Conservation (phyloP, 495 filamentous ascomycete genomes). For the Podospora appendiculata region DNA sequence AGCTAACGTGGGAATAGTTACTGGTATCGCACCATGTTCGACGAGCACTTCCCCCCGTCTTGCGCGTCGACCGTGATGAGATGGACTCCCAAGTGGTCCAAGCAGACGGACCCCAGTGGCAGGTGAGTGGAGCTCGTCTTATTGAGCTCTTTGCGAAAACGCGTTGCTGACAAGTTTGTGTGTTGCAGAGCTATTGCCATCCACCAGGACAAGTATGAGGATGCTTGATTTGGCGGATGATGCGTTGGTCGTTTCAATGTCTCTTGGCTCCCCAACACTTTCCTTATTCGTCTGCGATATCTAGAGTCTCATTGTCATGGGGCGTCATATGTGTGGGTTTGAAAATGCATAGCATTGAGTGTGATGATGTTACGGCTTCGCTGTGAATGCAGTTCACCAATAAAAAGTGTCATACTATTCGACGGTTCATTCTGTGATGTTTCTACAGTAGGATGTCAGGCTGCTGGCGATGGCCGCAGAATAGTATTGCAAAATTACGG, state of each 20-base stretch:
- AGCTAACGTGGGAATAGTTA: slow-evolving; percentile 41
- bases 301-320: background rate
- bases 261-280: background rate
- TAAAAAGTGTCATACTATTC: too few species aligned
- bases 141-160: background rate
- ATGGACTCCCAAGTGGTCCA: slow-evolving; percentile 97
- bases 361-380: background rate
- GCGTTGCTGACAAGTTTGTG: slow-evolving; percentile 2
- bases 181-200: slow-evolving; percentile 55
- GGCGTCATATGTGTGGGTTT: background rate
- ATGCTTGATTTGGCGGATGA: slow-evolving; percentile 8
- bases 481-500: too few species aligned
- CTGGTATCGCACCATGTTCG: slow-evolving; percentile 98
- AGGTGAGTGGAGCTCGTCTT: slow-evolving; percentile 46
- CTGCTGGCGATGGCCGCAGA: too few species aligned
- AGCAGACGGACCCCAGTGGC: slow-evolving; percentile 91
- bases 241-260: background rate
- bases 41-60: slow-evolving; percentile 91
- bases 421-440: too few species aligned
- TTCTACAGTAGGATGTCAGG: too few species aligned
- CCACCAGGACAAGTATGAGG: slow-evolving; percentile 61
- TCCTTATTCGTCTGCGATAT: background rate
- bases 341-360: background rate
- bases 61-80: slow-evolving; percentile 91
- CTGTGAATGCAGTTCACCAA: too few species aligned